Conservation (phyloP, 2,329 filamentous ascomycete species). For the Apiospora saccharicola region DNA sequence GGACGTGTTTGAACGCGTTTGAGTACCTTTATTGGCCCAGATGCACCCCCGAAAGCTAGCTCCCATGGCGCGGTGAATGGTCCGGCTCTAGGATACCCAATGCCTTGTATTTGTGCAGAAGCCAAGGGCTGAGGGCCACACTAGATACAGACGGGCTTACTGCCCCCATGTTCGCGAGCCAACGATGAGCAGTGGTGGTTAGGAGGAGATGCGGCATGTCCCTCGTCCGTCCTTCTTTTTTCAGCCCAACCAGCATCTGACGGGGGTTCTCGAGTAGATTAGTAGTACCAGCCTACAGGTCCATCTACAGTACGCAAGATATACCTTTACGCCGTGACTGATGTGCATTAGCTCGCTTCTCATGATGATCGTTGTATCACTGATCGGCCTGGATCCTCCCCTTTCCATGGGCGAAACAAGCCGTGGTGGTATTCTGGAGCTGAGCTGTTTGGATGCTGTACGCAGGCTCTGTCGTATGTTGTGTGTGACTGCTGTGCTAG, state of each 20-base stretch:
- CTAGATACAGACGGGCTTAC: constrained; percentile 27
- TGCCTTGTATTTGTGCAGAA: constrained; percentile 44
- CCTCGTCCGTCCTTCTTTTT: neutral
- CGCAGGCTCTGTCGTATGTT: constrained; percentile 12
- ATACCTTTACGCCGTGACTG: constrained; percentile 20
- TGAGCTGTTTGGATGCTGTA: constrained; percentile 1
- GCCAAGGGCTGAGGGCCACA: constrained; percentile 40
- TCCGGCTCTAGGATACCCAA: constrained; percentile 33
- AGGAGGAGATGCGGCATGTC: neutral
- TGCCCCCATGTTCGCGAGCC: constrained; percentile 24
- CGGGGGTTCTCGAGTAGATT: constrained; percentile 18
- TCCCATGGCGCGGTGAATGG: constrained; percentile 37
- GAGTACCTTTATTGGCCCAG: constrained; percentile 44
- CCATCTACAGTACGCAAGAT: constrained; percentile 3
- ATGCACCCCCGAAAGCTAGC: constrained; percentile 33
- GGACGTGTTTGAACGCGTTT: constrained; percentile 49
- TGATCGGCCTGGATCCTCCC: constrained; percentile 7
- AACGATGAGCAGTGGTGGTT: constrained; percentile 23
- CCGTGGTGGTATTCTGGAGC: constrained; percentile 12
- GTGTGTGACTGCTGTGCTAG: constrained; percentile 15
- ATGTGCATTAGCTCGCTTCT: constrained; percentile 22
- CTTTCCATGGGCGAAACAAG: constrained; percentile 12
- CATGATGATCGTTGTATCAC: constrained; percentile 20
- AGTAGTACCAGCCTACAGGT: constrained; percentile 2
- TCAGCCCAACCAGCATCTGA: constrained; percentile 19